Percentiles rank a stretch among this genome's conserved stretches.
These are phyloP conservation scores for Xylaria venustula DNA, from an alignment of 495 filamentous ascomycete species.

Conservation along the genomic window DNA sequence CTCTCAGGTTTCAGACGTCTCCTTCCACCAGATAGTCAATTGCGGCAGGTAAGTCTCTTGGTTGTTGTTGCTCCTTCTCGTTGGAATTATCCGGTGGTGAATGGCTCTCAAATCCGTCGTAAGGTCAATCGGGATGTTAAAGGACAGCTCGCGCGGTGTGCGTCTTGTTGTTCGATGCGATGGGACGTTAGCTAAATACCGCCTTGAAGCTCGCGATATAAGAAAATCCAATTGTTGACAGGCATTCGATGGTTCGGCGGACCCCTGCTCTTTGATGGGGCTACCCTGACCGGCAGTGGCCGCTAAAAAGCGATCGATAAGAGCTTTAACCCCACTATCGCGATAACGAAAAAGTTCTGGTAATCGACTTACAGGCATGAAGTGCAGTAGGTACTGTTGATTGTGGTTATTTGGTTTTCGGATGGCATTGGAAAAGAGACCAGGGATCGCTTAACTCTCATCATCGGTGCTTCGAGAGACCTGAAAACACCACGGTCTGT, in stretches of 20 bases:
- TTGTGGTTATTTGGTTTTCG: too few relatives aligned
- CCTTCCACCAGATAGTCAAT: too few relatives aligned
- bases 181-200: neutral
- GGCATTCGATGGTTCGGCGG: slow-evolving; percentile 1
- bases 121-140: too few relatives aligned
- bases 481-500: neutral
- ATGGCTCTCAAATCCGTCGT: too few relatives aligned
- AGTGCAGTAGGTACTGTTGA: too few relatives aligned
- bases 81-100: too few relatives aligned
- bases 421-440: neutral
- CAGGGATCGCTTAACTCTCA: neutral
- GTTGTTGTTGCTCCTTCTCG: too few relatives aligned
- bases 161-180: too few relatives aligned
- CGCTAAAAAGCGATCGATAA: neutral
- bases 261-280: slow-evolving; percentile 7
- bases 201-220: neutral
- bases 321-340: slow-evolving; percentile 28
- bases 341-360: slow-evolving; percentile 33
- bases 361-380: slow-evolving; percentile 16
- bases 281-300: neutral
- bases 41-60: too few relatives aligned
- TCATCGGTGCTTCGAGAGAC: neutral
- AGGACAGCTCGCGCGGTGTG: too few relatives aligned
- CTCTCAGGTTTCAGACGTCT: too few relatives aligned
- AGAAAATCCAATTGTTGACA: slow-evolving; percentile 2